Percentiles rank a stretch among this genome's conserved stretches.
phyloP scores from a whole-genome alignment of 352 stramenopile genomes.

The Saprolegnia diclina region DNA sequence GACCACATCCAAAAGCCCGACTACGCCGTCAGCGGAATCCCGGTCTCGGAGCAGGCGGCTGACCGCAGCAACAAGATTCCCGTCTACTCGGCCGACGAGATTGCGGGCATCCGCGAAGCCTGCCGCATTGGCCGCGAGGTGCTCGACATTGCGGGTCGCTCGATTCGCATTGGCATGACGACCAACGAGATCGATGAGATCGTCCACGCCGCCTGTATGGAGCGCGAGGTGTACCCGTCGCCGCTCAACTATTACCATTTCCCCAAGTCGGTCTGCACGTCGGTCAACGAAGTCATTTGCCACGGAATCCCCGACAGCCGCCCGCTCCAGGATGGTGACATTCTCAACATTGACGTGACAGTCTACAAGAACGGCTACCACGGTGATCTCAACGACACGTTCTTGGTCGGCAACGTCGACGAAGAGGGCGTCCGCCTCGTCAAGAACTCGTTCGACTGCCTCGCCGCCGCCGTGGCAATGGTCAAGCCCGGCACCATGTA shows the following conservation, averaged over 20 bases:
- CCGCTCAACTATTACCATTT: constrained; percentile 98
- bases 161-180: constrained; percentile 86
- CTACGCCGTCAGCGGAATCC: constrained; percentile 85
- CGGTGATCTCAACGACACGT: constrained; percentile 98
- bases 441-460: constrained; percentile 92
- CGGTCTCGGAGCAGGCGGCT: constrained; percentile 56
- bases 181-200: constrained; percentile 97
- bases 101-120: constrained; percentile 89
- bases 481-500: constrained; percentile 95
- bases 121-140: constrained; percentile 90
- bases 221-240: constrained; percentile 93
- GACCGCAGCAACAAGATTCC: constrained; percentile 72
- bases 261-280: constrained; percentile 88
- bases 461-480: constrained; percentile 76
- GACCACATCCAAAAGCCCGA: constrained; percentile 79
- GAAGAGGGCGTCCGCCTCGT: constrained; percentile 88
- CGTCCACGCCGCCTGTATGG: constrained; percentile 90
- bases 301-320: constrained; percentile 97
- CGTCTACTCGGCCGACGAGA: constrained; percentile 92
- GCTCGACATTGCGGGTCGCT: constrained; percentile 90
- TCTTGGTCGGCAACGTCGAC: constrained; percentile 95
- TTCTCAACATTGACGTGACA: constrained; percentile 98
- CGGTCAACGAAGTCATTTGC: constrained; percentile 95
- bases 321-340: constrained; percentile 93
- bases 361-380: constrained; percentile 97